Base-by-base conservation (phyloP, 2,329 filamentous ascomycete species). In the Fusarium paranaense region DNA sequence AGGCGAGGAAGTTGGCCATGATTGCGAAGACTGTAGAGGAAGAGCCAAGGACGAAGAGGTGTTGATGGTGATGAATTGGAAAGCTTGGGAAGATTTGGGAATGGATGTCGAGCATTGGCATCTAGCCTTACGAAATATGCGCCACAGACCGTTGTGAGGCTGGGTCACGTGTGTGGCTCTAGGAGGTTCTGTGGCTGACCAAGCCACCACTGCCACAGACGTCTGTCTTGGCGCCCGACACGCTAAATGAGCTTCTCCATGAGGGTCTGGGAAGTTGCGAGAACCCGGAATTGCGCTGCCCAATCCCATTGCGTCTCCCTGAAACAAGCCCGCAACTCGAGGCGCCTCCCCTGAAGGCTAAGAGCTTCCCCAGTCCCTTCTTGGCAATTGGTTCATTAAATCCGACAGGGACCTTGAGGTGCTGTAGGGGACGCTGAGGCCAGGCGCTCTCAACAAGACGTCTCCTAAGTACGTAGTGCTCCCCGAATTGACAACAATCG, bases 1-100 rank as follows among this genome's bases (percentile, higher is more conserved):
- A 98, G 81, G 97, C 97, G 84, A 99, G 94, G 84, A 98, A 98
- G 89, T 98, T 98, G 81, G 95, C 95, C 95, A 98, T 98, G 68
- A 61, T 84, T 78, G 70, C 32, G 54, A 37, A 63, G 60, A 70
- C 42, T 56, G 57, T 8, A 38, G 52, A 5, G 37, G n/a, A 54
- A 45, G 68, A 37, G 64, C 54, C 25, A 7, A 42, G 38, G 65
- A 37, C 57, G 66, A 40, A 40, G 66, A 52, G 45, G 40, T 56
- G 61, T 56, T 58, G 50, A 57, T 72, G 65, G 61, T 57, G 60
- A 47, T 60, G 71, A 56, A 66, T 64, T 66, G 68, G 66, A 69
- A 47, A 72, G 71, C 47, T 71, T 64, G 72, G 74, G 70, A 66
- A 72, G 73, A 73, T 77, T 74, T 72, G 69, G 25, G 37, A 16